Percentiles rank a stretch among this genome's conserved stretches.
Conservation (phyloP, 441 rosid species). For the Pelargonium cotyledonis region DNA sequence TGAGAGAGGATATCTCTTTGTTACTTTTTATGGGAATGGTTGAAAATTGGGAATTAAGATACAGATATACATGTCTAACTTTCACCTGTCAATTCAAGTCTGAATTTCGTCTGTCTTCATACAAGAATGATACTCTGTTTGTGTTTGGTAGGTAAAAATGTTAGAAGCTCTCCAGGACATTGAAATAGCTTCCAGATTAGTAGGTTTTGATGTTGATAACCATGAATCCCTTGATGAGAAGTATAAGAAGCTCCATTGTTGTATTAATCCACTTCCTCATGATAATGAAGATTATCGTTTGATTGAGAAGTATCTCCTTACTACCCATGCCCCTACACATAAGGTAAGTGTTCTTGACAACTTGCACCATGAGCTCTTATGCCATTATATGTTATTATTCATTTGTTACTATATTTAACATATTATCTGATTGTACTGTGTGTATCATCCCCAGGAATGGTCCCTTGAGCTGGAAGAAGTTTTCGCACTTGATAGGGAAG, state of each 20-base stretch:
- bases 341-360: conserved; percentile 40
- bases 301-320: conserved; percentile 70
- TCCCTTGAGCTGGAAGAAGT: conserved; percentile 91
- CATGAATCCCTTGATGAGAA: conserved; percentile 80
- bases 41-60: too few relatives aligned
- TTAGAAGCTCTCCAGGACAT: conserved; percentile 96
- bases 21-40: too few relatives aligned
- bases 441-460: conserved; percentile 61
- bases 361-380: not conserved
- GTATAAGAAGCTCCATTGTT: conserved; percentile 65
- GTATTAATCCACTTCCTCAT: conserved; percentile 66
- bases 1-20: too few relatives aligned
- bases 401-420: not conserved
- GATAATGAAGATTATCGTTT: conserved; percentile 71
- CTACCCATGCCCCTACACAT: conserved; percentile 96
- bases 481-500: conserved; percentile 84
- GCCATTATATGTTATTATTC: not conserved
- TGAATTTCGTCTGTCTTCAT: not conserved
- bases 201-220: conserved; percentile 78
- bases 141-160: conserved; percentile 75
- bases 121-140: conserved; percentile 17
- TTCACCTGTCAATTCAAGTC: not conserved
- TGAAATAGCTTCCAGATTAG: conserved; percentile 95
- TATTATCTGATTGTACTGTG: conserved; percentile 14
- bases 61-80: too few relatives aligned